Evolutionary conservation across 148 eudicot genomes (phyloP), one percentile per base, ranked within the genome.

Genomic region (Cornus suecica): DNA sequence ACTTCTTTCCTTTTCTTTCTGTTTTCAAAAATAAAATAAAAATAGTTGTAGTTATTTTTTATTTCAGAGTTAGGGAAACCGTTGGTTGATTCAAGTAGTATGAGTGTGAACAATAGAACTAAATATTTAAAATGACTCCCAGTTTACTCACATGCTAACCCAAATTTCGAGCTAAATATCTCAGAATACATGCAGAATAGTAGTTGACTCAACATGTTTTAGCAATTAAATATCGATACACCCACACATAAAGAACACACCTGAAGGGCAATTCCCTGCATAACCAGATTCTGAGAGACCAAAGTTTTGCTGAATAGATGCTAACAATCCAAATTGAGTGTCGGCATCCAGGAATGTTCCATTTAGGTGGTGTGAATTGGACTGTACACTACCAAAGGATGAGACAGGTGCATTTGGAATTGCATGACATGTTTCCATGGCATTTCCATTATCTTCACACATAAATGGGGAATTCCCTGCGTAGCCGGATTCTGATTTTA

Each of bases 251-350:
- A 78, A 76, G 77, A 64, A 63, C 76, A 48, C 54, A 82, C 87
- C 82, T 61, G 79, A 82, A 80, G 8, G n/a, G n/a, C n/a, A n/a
- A n/a, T n/a, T n/a, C n/a, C n/a, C n/a, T n/a, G n/a, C n/a, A n/a
- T n/a, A n/a, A n/a, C n/a, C n/a, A n/a, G n/a, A n/a, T n/a, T 37
- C 42, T 2, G 94, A 80, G 61, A 92, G 77, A 68, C 92, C 87
- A 75, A 89, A 89, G 66, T 72, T 85, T 71, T 87, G 81, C 5
- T 92, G 90, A 79, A 88, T 86, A 73, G 87, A 90, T 54, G 86
- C 89, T 65, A 93, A 74, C 24, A 88, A 80, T 74, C 87, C 89
- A 84, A 81, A 87, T 48, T 91, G 80, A 65, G 83, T 64, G 56
- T 86, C 90, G 10, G 83, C 69, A 65, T 89, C 91, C 72, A 91